Evolutionary conservation across 768 basidiomycete species (phyloP), one percentile per base, ranked within the genome.

Genomic region (Exidia glandulosa): DNA sequence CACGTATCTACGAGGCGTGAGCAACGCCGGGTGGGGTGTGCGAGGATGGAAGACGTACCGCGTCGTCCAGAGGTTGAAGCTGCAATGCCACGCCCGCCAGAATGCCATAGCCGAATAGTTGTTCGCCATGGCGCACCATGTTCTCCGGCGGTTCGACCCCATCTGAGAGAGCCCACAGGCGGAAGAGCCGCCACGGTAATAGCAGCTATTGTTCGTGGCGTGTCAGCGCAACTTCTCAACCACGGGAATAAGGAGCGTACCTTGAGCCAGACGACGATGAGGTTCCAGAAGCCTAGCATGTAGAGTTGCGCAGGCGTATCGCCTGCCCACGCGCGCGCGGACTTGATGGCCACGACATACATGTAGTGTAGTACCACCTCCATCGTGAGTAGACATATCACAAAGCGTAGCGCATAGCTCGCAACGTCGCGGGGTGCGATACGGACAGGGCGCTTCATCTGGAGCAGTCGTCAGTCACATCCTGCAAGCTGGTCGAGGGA

Each of bases 311-410:
- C 81, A 0, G 93, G 86, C 0, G 83, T 81, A 65, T 86, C 81
- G 3, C 88, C 89, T 3, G 69, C 64, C 95, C 94, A 97, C 1
- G 89, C 88, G 54, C 81, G 82, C 0, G 79, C 76, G 63, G 94
- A 90, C 71, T 97, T 97, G 75, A 97, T 95, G 2, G 94, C 95
- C 25, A 95, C 92, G 31, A 96, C 87, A 66, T 96, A 94, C 88
- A 97, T 96, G 70, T 81, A 91, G 69, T 99, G 96, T 37, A 94
- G 77, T 41, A 96, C 81, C 55, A 86, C 73, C 71, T 98, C 96
- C 90, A 97, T 96, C 3, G 85, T 88, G 33, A 94, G 67, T 14
- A 93, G 70, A 61, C 82, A 86, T 50, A 76, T 68, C 3, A 86
- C 54, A 69, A 95, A 94, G 16, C 95, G 86, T 31, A 83, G 52